Percentiles rank a stretch among this genome's conserved stretches.
These are phyloP conservation scores for Didymosphaeria variabile DNA, from an alignment of 2,329 filamentous ascomycete species.

Conservation along the genomic window DNA sequence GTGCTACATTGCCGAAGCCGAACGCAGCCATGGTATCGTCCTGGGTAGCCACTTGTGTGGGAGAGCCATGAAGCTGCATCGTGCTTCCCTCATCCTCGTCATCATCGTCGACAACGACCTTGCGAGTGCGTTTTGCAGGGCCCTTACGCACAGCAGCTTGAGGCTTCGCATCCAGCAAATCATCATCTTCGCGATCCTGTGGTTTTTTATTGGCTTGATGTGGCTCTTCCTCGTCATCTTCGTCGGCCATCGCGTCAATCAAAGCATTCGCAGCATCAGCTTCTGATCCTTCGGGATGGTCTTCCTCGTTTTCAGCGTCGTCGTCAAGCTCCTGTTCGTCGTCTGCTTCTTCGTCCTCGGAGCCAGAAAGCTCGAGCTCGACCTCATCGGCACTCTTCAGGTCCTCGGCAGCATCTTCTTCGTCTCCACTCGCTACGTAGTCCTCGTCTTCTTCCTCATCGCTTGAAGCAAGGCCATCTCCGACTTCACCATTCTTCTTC, in stretches of 20 bases:
- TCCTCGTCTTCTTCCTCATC: constrained; percentile 67
- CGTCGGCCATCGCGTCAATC: constrained; percentile 54
- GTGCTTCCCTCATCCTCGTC: constrained; percentile 59
- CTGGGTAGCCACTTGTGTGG: constrained; percentile 36
- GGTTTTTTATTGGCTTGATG: constrained; percentile 20
- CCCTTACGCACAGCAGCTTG: constrained; percentile 56
- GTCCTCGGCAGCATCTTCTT: constrained; percentile 55
- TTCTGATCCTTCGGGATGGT: constrained; percentile 43
- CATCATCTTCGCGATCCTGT: constrained; percentile 49
- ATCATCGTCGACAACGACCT: constrained; percentile 73
- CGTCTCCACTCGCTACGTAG: constrained; percentile 57
- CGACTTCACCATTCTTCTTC: constrained; percentile 65
- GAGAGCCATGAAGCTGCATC: constrained; percentile 22
- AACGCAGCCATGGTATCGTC: constrained; percentile 50
- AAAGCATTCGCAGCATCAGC: constrained; percentile 39
- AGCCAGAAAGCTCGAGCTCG: constrained; percentile 56
- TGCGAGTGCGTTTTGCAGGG: constrained; percentile 56
- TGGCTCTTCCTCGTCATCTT: constrained; percentile 39
- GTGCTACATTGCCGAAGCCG: constrained; percentile 48
- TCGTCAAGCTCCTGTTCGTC: constrained; percentile 39
- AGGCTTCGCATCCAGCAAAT: constrained; percentile 54
- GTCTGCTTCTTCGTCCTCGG: constrained; percentile 51
- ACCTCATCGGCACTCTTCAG: constrained; percentile 51
- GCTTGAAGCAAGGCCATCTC: constrained; percentile 57
- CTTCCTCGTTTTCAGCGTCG: constrained; percentile 46